Conservation (phyloP, 768 basidiomycete genomes). For the Lentinula sp. region DNA sequence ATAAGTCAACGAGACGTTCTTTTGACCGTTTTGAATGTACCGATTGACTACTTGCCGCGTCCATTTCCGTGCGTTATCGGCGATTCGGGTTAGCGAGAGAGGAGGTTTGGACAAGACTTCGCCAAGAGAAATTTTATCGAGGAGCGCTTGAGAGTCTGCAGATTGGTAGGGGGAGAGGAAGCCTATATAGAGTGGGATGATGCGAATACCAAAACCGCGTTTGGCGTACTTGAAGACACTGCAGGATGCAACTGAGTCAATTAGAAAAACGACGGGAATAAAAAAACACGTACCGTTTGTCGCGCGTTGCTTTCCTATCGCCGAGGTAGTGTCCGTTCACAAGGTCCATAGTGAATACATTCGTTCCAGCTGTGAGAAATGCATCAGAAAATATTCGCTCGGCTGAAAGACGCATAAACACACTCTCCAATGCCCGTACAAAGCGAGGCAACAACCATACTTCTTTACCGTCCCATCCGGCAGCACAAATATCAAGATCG, state of each 20-base stretch:
- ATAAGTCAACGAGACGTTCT: background rate
- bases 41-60: slow-evolving; percentile 5
- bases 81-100: background rate
- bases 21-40: slow-evolving; percentile 7
- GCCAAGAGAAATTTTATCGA: background rate
- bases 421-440: slow-evolving; percentile 13
- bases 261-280: background rate
- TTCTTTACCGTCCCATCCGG: slow-evolving; percentile 11
- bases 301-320: slow-evolving; percentile 11
- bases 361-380: slow-evolving; percentile 4
- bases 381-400: background rate
- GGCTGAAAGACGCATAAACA: background rate
- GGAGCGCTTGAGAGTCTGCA: background rate
- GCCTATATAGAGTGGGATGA: slow-evolving; percentile 11
- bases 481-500: slow-evolving; percentile 13
- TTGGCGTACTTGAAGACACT: slow-evolving; percentile 15
- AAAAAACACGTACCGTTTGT: slow-evolving; percentile 5
- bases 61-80: slow-evolving; percentile 4
- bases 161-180: slow-evolving; percentile 5
- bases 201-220: slow-evolving; percentile 14
- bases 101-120: slow-evolving; percentile 4
- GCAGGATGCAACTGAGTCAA: background rate
- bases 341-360: slow-evolving; percentile 14
- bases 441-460: slow-evolving; percentile 11
- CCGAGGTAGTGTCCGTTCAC: slow-evolving; percentile 13